Percentiles rank a stretch among this genome's conserved stretches.
Conservation (phyloP, 1,139 yeast species). For the Meyerozyma sp. region DNA sequence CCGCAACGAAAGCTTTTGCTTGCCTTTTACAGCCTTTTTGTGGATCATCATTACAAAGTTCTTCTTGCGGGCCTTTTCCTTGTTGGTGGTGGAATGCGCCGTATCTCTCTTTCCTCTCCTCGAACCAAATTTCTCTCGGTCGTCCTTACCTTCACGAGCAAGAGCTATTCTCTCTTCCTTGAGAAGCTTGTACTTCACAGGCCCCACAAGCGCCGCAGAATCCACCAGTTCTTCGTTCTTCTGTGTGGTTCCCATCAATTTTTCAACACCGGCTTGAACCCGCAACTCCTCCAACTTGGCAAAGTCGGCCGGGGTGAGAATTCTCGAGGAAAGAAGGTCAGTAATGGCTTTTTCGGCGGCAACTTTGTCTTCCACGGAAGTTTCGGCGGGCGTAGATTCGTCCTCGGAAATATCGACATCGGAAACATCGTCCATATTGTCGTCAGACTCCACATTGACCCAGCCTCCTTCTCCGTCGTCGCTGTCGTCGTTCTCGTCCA, state of each 20-base stretch:
- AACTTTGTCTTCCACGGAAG: slow-evolving; percentile 5
- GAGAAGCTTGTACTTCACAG: slow-evolving; percentile 74
- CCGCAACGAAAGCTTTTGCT: slow-evolving; percentile 80
- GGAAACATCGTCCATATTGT: slow-evolving; percentile 43
- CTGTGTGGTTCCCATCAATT: slow-evolving; percentile 55
- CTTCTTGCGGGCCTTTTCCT: slow-evolving; percentile 96
- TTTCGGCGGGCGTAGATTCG: slow-evolving; percentile 6
- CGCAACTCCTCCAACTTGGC: slow-evolving; percentile 88
- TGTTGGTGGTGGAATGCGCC: slow-evolving; percentile 87
- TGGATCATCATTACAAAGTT: slow-evolving; percentile 98
- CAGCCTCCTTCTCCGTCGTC: slow-evolving; percentile 61
- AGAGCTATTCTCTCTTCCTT: slow-evolving; percentile 88
- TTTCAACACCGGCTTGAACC: slow-evolving; percentile 78
- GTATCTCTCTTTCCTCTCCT: slow-evolving; percentile 76
- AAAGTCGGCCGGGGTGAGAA: slow-evolving; percentile 95
- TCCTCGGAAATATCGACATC: slow-evolving; percentile 21
- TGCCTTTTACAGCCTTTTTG: slow-evolving; percentile 90
- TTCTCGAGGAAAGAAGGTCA: slow-evolving; percentile 65
- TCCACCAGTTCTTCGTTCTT: slow-evolving; percentile 83
- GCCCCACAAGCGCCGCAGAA: slow-evolving; percentile 73
- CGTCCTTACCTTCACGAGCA: slow-evolving; percentile 89
- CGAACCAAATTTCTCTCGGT: slow-evolving; percentile 84
- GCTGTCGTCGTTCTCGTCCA: slow-evolving; percentile 40
- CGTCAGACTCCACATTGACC: slow-evolving; percentile 55
- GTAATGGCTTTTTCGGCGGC: slow-evolving; percentile 45